Base-by-base conservation (phyloP, 495 filamentous ascomycete species). In the Trichoderma asperelloides region DNA sequence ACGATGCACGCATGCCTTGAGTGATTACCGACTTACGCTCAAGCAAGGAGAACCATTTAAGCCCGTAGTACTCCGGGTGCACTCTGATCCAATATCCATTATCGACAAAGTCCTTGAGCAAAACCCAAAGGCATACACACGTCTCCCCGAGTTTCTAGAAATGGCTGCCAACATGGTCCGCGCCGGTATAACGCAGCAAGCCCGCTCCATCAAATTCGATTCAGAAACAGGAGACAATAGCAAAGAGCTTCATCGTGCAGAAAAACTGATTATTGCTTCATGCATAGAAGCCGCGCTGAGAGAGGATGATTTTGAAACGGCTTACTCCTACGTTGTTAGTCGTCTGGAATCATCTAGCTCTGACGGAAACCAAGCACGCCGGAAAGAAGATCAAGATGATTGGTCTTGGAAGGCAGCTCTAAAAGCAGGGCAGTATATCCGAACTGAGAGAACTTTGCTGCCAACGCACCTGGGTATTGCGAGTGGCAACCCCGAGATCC, bases 301-400 rank as follows among this genome's bases (percentile, higher is more conserved):
- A 6, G 91, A 93, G 74, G 86, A 95, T 71, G 95, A 98, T 72
- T 98, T 98, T 70, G 94, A 96, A 69, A 98, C 96, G 0, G 96
- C 96, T 27, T 98, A 98, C 77, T 96, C 92, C 15, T 97, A 95
- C 77, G 89, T 96, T 41, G 85, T 96, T 68, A 96, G 85, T 70
- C 81, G 85, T 12, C 74, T 90, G 16, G 47, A 69, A 40, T 65
- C 28, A 70, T 74, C 45, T 74, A 30, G 23, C 55, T 60, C 55
- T 1, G 16, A 16, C 4, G 55, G 27, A 28, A 64, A 66, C n/a
- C 66, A 68, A 41, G 37, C 18, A 43, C 65, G 67, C 15, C 55
- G 72, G 5, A 71, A 74, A 43, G 69, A 78, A 21, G 76, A 37
- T 8, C 33, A 81, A 67, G 93, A 97, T 74, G 89, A 95, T 66